Evolutionary conservation across 768 basidiomycete species (phyloP).

Genomic region (Collybia mongolica): DNA sequence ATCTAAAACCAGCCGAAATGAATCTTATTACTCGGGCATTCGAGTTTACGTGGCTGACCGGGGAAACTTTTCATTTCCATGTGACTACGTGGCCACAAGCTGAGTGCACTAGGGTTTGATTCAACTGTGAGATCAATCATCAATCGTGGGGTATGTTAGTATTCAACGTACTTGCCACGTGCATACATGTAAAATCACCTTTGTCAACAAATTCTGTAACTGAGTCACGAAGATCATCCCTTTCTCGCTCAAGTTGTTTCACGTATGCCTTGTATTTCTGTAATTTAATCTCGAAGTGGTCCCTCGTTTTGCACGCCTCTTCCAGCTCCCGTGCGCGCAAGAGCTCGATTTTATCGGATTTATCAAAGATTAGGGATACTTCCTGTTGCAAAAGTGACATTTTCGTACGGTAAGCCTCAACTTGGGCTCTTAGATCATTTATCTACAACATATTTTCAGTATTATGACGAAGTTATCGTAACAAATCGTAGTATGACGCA

Average conservation of each 20-base stretch:
- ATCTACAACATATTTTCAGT: not conserved
- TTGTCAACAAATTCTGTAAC: constrained; percentile 55
- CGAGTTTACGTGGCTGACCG: constrained; percentile 30
- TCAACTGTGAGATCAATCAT: constrained; percentile 40
- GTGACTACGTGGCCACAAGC: constrained; percentile 37
- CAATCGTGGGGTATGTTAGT: not conserved
- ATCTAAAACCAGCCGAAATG: constrained; percentile 6
- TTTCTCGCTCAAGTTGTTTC: constrained; percentile 39
- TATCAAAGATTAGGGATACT: constrained; percentile 39
- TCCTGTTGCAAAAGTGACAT: constrained; percentile 1
- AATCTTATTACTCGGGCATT: not conserved
- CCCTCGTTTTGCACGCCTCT: constrained; percentile 26
- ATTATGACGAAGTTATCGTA: too few species aligned
- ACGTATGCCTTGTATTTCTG: constrained; percentile 29
- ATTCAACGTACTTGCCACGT: not conserved
- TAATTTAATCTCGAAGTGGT: constrained; percentile 36
- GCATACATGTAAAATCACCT: constrained; percentile 33
- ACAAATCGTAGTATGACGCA: too few species aligned
- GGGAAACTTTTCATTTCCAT: constrained; percentile 38
- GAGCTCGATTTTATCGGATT: constrained; percentile 41
- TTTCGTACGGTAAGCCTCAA: constrained; percentile 1
- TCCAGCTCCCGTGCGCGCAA: constrained; percentile 40
- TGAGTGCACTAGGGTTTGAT: constrained; percentile 36
- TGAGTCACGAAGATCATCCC: constrained; percentile 53
- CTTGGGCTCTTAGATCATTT: constrained; percentile 1